phyloP scores from a whole-genome alignment of 345 rosid species.

The Mercurialis annua region DNA sequence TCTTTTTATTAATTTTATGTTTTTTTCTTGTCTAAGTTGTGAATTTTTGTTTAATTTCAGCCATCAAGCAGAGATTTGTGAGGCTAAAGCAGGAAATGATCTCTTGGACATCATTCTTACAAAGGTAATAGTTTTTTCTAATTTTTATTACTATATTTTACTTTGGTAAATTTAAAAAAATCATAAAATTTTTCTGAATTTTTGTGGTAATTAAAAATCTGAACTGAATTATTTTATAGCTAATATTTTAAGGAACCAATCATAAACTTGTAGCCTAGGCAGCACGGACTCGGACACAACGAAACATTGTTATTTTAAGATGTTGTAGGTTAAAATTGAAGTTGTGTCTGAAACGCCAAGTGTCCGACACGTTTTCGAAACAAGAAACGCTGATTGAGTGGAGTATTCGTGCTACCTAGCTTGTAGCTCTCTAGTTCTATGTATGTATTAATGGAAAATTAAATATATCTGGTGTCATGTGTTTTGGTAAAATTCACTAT shows the following conservation, averaged over 20 bases:
- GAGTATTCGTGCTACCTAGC: no score
- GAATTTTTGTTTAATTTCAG: conserved; percentile 33
- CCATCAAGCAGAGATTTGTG: conserved; percentile 61
- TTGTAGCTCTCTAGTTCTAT: not conserved
- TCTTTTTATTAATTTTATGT: no score
- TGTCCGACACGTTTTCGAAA: no score
- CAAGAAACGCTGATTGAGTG: no score
- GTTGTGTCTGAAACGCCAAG: no score
- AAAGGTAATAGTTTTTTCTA: conserved; percentile 42
- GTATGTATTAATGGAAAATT: not conserved
- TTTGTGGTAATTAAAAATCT: not conserved
- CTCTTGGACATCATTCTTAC: conserved; percentile 70
- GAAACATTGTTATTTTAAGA: no score
- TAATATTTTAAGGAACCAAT: not conserved
- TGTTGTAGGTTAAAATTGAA: not conserved
- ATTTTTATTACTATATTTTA: not conserved
- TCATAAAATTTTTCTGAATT: not conserved
- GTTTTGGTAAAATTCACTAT: not conserved
- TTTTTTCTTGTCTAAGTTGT: no score
- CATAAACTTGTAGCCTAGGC: not conserved
- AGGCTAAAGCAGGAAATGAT: conserved; percentile 57
- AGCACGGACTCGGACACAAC: no score
- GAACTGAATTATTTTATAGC: not conserved
- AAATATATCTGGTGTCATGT: not conserved
- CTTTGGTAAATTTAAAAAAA: not conserved